phyloP scores from a whole-genome alignment of 371 early-diverging fungal genomes.

The Dichotomocladium elegans region DNA sequence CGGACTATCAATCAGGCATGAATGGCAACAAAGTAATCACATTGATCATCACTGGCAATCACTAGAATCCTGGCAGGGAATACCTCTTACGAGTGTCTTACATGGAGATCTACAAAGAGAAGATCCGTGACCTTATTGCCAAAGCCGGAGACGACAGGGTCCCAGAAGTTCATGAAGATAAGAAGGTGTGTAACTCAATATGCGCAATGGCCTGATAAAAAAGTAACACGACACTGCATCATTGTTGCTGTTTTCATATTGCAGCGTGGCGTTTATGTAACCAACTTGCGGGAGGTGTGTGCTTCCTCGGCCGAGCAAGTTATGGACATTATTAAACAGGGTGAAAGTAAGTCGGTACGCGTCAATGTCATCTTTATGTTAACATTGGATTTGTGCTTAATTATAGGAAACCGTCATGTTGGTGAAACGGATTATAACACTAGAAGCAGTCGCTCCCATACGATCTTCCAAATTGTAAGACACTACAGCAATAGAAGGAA shows the following conservation, averaged over 20 bases:
- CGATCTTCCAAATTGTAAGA: constrained; percentile 87
- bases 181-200: not conserved
- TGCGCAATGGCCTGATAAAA: not conserved
- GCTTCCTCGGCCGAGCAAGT: constrained; percentile 84
- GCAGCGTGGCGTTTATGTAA: constrained; percentile 82
- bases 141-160: constrained; percentile 7
- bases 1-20: too few species aligned
- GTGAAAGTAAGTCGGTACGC: constrained; percentile 61
- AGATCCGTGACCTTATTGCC: constrained; percentile 82
- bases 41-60: too few species aligned
- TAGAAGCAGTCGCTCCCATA: constrained; percentile 90
- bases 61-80: constrained; percentile 13
- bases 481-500: too few species aligned
- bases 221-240: not conserved
- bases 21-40: too few species aligned
- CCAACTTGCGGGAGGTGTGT: constrained; percentile 83
- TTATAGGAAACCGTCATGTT: constrained; percentile 70
- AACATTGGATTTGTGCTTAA: not conserved
- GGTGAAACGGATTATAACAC: constrained; percentile 90
- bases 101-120: constrained; percentile 96
- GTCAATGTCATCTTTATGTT: not conserved
- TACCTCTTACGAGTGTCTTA: constrained; percentile 62
- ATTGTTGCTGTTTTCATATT: not conserved
- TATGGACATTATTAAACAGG: constrained; percentile 70
- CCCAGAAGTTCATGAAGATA: constrained; percentile 19